A percentile compares a stretch with the other conserved stretches of the same genome.
Evolutionary conservation across 2,329 filamentous ascomycete species (phyloP).

Genomic region (Pseudocercospora pini-densiflorae): DNA sequence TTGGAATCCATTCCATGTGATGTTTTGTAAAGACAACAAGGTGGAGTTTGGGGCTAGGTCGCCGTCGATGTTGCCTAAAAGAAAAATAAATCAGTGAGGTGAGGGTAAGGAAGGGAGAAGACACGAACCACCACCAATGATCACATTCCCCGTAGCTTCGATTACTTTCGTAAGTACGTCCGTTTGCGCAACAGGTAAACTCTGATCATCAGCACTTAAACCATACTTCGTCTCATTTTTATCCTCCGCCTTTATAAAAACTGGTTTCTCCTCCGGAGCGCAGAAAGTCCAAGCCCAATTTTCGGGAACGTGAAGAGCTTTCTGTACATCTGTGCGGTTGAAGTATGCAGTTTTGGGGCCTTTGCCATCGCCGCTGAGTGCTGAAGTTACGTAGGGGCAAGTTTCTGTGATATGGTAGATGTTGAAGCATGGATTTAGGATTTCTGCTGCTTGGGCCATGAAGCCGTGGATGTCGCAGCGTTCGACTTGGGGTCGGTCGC

Average conservation of each 20-base stretch:
- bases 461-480: conserved; percentile 4
- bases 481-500: not conserved
- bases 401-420: conserved; percentile 36
- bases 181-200: conserved; percentile 20
- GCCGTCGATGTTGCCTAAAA: conserved; percentile 30
- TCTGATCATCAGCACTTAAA: conserved; percentile 36
- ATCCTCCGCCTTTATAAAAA: not conserved
- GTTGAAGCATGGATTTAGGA: conserved; percentile 40
- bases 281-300: conserved; percentile 25
- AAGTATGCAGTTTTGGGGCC: conserved; percentile 30
- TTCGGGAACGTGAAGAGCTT: conserved; percentile 38
- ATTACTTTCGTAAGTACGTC: conserved; percentile 23
- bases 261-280: not conserved
- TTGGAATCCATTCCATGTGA: conserved; percentile 34
- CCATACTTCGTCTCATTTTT: not conserved
- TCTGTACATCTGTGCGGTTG: conserved; percentile 39
- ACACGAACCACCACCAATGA: conserved; percentile 25
- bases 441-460: not conserved
- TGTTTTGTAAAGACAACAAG: conserved; percentile 32
- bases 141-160: conserved; percentile 36
- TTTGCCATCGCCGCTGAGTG: not conserved
- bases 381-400: conserved; percentile 25
- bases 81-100: not conserved
- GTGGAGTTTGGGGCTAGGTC: conserved; percentile 33
- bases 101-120: too few species aligned